Evolutionary conservation across 768 basidiomycete genomes (phyloP).

Genomic region (Suillus plorans): DNA sequence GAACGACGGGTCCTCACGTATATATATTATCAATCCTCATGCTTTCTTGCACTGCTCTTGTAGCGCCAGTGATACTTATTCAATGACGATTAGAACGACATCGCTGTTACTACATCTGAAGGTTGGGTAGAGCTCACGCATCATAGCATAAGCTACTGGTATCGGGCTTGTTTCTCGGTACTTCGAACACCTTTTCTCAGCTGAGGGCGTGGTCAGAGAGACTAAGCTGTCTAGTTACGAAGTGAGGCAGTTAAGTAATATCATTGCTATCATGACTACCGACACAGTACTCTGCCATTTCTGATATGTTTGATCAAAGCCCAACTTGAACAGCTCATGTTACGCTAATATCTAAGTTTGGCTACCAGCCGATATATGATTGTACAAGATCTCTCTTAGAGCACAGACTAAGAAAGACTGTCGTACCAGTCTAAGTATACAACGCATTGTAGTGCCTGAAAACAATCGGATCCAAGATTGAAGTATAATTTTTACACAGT

Average conservation of each 20-base stretch:
- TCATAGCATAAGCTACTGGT: neutral
- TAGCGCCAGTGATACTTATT: too few relatives aligned
- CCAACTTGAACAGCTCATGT: neutral
- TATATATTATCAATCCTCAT: too few relatives aligned
- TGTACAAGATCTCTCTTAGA: neutral
- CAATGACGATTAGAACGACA: too few relatives aligned
- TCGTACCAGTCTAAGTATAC: neutral
- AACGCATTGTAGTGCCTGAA: neutral
- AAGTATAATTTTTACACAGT: too few relatives aligned
- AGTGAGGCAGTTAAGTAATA: neutral
- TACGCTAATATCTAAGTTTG: neutral
- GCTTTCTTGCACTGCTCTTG: too few relatives aligned
- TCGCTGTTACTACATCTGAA: too few relatives aligned
- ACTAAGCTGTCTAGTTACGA: neutral
- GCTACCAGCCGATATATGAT: neutral
- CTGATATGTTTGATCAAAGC: neutral
- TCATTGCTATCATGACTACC: neutral
- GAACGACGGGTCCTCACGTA: too few relatives aligned
- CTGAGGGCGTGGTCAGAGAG: neutral
- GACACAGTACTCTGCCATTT: neutral
- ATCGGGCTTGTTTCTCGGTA: neutral
- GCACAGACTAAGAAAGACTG: neutral
- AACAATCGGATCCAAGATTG: neutral
- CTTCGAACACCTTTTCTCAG: neutral
- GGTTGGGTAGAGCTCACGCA: too few relatives aligned